Conservation (phyloP, 139 green algal species). For the Chlamydomonas schloesseri region DNA sequence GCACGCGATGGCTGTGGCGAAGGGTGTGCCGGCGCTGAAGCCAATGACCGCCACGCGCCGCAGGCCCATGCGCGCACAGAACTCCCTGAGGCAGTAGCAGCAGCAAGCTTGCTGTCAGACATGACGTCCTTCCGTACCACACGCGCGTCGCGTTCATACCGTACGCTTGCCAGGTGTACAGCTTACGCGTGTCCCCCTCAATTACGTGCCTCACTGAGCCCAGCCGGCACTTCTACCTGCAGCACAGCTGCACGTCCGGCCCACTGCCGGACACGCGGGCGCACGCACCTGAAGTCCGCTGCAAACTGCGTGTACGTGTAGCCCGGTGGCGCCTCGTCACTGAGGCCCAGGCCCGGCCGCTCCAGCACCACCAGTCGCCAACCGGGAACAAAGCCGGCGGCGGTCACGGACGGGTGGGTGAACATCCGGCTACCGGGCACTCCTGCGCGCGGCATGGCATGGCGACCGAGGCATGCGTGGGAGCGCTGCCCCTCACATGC, state of each 20-base stretch:
- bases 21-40: conserved; percentile 33
- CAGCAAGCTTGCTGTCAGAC: not conserved
- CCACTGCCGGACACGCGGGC: not conserved
- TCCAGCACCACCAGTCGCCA: conserved; percentile 27
- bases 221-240: too few relatives aligned
- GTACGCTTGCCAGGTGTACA: too few relatives aligned
- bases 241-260: too few relatives aligned
- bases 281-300: conserved; percentile 5
- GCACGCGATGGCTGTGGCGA: conserved; percentile 10
- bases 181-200: too few relatives aligned
- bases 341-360: conserved; percentile 23
- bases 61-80: conserved; percentile 1
- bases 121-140: too few relatives aligned
- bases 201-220: too few relatives aligned
- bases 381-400: not conserved
- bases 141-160: too few relatives aligned
- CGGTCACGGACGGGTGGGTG: not conserved
- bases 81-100: not conserved
- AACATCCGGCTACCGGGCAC: not conserved
- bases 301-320: conserved; percentile 25
- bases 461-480: too few relatives aligned
- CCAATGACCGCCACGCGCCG: conserved; percentile 5
- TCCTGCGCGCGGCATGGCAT: too few relatives aligned
- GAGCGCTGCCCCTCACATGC: too few relatives aligned
- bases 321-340: not conserved